These are phyloP conservation scores for Gonapodya prolifera DNA, from an alignment of 192 early-diverging fungal species.

Conservation along the genomic window DNA sequence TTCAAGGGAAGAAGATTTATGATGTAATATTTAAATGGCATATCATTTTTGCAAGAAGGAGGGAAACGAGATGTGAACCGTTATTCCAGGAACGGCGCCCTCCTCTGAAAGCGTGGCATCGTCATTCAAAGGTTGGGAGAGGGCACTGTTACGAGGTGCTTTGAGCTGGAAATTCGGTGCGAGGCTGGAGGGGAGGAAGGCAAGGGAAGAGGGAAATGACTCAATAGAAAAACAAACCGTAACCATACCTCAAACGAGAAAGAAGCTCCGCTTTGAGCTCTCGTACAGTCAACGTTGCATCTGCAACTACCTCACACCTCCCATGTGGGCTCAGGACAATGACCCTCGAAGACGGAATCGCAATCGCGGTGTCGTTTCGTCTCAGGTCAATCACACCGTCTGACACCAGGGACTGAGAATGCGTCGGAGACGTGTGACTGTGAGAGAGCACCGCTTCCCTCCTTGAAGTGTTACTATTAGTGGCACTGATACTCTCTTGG, in stretches of 20 bases:
- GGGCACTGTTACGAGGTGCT: too few relatives aligned
- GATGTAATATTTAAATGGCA: not conserved
- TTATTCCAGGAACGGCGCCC: not conserved
- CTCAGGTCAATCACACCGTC: too few relatives aligned
- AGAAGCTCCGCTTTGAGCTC: not conserved
- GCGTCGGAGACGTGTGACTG: not conserved
- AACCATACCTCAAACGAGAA: not conserved
- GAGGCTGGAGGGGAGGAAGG: too few relatives aligned
- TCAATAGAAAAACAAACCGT: too few relatives aligned
- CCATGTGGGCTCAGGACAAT: not conserved
- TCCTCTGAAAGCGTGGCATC: not conserved
- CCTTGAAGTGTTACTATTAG: not conserved
- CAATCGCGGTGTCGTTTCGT: too few relatives aligned
- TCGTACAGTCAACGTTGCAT: not conserved
- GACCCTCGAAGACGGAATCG: not conserved
- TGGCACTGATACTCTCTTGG: too few relatives aligned
- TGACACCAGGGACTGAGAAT: not conserved
- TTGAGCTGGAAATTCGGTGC: too few relatives aligned
- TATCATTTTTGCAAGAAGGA: too few relatives aligned
- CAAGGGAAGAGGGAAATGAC: too few relatives aligned
- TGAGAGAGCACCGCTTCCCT: not conserved
- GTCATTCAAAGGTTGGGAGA: too few relatives aligned
- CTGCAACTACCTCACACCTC: not conserved
- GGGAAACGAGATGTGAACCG: not conserved
- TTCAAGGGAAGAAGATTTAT: not conserved